Percentiles rank a stretch among this genome's conserved stretches.
Conservation (phyloP, 345 rosid genomes). For the Clausena lansium region DNA sequence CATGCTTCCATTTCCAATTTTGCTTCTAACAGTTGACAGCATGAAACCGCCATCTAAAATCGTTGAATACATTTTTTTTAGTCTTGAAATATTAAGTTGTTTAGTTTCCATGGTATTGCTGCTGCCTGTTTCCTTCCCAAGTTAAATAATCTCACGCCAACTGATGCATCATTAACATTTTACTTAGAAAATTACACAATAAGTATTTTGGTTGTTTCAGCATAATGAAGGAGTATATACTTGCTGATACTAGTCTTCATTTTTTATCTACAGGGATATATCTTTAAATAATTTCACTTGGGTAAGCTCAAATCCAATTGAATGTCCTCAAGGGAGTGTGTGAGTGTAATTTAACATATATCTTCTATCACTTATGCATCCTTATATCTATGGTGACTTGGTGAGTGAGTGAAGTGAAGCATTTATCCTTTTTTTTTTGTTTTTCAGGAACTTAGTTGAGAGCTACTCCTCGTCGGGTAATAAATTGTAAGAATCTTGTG, state of each 20-base stretch:
- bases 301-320: conserved; percentile 50
- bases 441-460: conserved; percentile 75
- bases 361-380: not conserved
- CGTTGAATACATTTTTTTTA: too few species aligned
- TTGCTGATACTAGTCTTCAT: conserved; percentile 1
- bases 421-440: conserved; percentile 5
- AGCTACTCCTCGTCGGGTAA: conserved; percentile 44
- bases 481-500: conserved; percentile 50
- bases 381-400: not conserved
- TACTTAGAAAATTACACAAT: not conserved
- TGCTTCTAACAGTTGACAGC: not conserved
- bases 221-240: not conserved
- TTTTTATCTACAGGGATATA: conserved; percentile 59
- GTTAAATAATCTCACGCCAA: not conserved
- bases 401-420: not conserved
- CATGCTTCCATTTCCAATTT: conserved; percentile 6
- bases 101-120: not conserved
- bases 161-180: not conserved
- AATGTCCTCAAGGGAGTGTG: conserved; percentile 64
- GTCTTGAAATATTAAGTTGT: not conserved
- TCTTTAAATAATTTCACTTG: conserved; percentile 74
- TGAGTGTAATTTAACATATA: conserved; percentile 37
- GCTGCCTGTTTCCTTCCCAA: not conserved
- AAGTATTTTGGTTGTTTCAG: not conserved
- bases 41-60: not conserved